Percentiles rank a stretch among this genome's conserved stretches.
Conservation (phyloP, 345 rosid genomes). For the Ricinus communis region DNA sequence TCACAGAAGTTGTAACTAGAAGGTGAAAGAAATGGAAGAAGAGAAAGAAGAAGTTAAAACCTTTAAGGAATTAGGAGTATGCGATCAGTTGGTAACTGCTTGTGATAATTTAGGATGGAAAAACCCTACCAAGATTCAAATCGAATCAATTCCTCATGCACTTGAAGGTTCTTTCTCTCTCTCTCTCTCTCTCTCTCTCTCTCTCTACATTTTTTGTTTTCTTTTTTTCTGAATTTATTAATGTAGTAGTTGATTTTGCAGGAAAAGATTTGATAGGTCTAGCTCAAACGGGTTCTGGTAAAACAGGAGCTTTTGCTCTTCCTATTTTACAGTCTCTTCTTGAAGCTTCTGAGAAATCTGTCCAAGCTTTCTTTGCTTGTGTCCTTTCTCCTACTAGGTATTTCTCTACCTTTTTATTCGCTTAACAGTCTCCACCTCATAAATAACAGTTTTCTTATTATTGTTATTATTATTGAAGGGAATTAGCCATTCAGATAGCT, state of each 20-base stretch:
- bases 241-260: slow-evolving; percentile 9
- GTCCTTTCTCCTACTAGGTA: slow-evolving; percentile 94
- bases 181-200: too few species aligned
- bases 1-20: too few species aligned
- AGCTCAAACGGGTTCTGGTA: slow-evolving; percentile 94
- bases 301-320: slow-evolving; percentile 93
- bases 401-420: background rate
- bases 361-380: slow-evolving; percentile 80
- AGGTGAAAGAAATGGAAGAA: slow-evolving; percentile 23
- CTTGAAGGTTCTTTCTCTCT: slow-evolving; percentile 65
- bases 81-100: slow-evolving; percentile 68
- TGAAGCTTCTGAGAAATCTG: slow-evolving; percentile 55
- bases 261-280: slow-evolving; percentile 94
- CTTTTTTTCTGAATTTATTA: too few species aligned
- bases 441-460: too few species aligned
- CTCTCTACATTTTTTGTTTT: too few species aligned
- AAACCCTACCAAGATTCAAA: slow-evolving; percentile 75
- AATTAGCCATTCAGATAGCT: slow-evolving; percentile 92
- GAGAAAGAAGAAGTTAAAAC: slow-evolving; percentile 60
- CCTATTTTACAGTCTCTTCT: slow-evolving; percentile 83
- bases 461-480: slow-evolving; percentile 45
- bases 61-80: slow-evolving; percentile 68
- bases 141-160: slow-evolving; percentile 80
- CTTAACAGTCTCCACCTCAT: too few species aligned
- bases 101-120: slow-evolving; percentile 77